These are phyloP conservation scores for Mrakia hoshinonis DNA, from an alignment of 768 basidiomycete genomes.

Conservation along the genomic window DNA sequence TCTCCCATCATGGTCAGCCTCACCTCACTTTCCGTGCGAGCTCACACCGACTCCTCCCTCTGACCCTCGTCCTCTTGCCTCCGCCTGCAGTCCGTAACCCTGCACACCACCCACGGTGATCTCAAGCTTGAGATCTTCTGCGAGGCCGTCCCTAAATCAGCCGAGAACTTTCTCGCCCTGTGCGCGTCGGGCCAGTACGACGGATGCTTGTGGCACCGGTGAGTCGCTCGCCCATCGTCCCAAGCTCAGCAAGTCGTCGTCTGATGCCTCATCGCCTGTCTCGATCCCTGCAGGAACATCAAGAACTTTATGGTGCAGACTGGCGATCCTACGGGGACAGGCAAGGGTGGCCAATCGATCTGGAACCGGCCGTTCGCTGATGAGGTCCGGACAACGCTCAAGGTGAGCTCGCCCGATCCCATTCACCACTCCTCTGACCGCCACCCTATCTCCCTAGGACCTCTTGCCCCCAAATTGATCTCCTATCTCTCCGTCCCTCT, in stretches of 20 bases:
- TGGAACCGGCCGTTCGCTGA: slow-evolving; percentile 89
- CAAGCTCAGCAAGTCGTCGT: neutral
- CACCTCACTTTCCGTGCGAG: too few species aligned
- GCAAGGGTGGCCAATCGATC: slow-evolving; percentile 93
- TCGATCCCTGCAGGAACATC: slow-evolving; percentile 56
- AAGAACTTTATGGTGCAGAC: slow-evolving; percentile 87
- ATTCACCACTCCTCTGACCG: neutral
- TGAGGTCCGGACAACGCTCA: slow-evolving; percentile 86
- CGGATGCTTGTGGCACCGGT: slow-evolving; percentile 69
- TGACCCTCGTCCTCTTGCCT: too few species aligned
- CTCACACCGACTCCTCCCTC: too few species aligned
- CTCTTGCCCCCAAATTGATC: slow-evolving; percentile 34
- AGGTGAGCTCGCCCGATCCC: slow-evolving; percentile 48
- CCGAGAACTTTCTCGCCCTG: slow-evolving; percentile 95
- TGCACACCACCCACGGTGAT: slow-evolving; percentile 89
- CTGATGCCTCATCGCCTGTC: neutral
- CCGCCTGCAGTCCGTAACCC: slow-evolving; percentile 65
- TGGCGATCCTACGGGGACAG: slow-evolving; percentile 55
- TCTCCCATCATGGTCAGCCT: too few species aligned
- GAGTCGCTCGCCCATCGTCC: neutral
- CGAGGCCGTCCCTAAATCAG: slow-evolving; percentile 88
- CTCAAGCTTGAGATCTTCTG: slow-evolving; percentile 98
- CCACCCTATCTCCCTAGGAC: slow-evolving; percentile 61
- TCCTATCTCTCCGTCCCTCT: neutral
- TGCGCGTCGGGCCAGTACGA: slow-evolving; percentile 85